These are phyloP conservation scores for Skeletonema tropicum DNA, from an alignment of 108 stramenopile genomes.

Conservation along the genomic window DNA sequence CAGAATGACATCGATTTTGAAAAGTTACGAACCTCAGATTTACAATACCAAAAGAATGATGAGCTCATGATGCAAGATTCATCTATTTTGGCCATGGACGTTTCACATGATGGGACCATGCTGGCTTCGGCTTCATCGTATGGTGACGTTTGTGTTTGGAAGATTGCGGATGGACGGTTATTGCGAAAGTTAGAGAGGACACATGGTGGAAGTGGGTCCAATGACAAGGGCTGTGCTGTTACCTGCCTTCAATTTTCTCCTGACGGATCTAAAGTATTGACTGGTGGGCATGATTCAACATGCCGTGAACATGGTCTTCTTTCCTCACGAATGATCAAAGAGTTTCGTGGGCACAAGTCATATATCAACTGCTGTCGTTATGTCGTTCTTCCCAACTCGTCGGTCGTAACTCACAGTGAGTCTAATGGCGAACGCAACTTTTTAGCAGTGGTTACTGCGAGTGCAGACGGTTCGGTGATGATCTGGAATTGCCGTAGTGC, in stretches of 20 bases:
- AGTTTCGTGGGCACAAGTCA: slow-evolving; percentile 89
- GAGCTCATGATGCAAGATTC: slow-evolving; percentile 91
- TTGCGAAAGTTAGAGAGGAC: slow-evolving; percentile 72
- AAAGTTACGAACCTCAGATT: slow-evolving; percentile 56
- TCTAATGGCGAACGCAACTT: slow-evolving; percentile 17
- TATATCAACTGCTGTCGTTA: slow-evolving; percentile 82
- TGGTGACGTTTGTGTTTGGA: slow-evolving; percentile 87
- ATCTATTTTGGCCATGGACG: slow-evolving; percentile 70
- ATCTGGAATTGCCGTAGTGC: slow-evolving; percentile 87
- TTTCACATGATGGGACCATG: slow-evolving; percentile 83
- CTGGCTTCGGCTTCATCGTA: slow-evolving; percentile 80
- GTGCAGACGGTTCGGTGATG: slow-evolving; percentile 90
- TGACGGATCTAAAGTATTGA: slow-evolving; percentile 72
- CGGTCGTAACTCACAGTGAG: background rate
- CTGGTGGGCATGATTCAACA: slow-evolving; percentile 69
- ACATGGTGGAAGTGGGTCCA: slow-evolving; percentile 39
- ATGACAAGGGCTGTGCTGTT: slow-evolving; percentile 51
- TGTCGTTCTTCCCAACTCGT: slow-evolving; percentile 21
- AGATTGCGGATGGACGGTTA: slow-evolving; percentile 76
- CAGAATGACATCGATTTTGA: slow-evolving; percentile 43
- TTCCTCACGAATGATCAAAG: slow-evolving; percentile 75
- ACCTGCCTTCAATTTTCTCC: slow-evolving; percentile 63
- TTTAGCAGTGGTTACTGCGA: slow-evolving; percentile 76
- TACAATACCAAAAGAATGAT: slow-evolving; percentile 76
- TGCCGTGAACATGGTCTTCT: slow-evolving; percentile 82